These are phyloP conservation scores for Parastagonospora nodorum DNA, from an alignment of 2,329 filamentous ascomycete genomes.

Conservation along the genomic window DNA sequence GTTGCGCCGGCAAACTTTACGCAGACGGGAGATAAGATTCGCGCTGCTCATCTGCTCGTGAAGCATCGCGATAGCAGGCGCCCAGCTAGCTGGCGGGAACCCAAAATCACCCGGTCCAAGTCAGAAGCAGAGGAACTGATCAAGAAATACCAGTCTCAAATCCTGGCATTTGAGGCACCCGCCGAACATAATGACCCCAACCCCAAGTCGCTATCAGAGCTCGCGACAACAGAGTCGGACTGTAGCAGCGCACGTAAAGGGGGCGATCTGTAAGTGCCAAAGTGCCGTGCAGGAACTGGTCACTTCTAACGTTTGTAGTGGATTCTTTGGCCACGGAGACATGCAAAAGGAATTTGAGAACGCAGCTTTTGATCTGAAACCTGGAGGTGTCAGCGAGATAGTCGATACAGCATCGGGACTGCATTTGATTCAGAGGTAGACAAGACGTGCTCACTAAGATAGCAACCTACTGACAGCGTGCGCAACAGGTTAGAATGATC, in stretches of 20 bases:
- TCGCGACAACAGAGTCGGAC: conserved; percentile 89
- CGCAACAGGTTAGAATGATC: conserved; percentile 27
- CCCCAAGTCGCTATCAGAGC: conserved; percentile 67
- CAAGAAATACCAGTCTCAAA: conserved; percentile 73
- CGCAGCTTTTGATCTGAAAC: conserved; percentile 86
- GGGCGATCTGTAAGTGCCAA: conserved; percentile 73
- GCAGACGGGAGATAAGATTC: conserved; percentile 74
- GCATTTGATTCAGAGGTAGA: conserved; percentile 92
- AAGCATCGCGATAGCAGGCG: conserved; percentile 90
- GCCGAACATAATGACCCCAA: conserved; percentile 41
- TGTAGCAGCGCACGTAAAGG: conserved; percentile 94
- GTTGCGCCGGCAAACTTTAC: conserved; percentile 46
- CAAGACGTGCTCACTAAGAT: neutral
- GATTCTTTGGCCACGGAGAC: conserved; percentile 90
- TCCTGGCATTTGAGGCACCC: conserved; percentile 64
- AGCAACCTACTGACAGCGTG: conserved; percentile 15
- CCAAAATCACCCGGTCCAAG: conserved; percentile 84
- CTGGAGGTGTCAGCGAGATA: conserved; percentile 82
- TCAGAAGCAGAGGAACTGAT: conserved; percentile 84
- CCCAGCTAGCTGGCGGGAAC: conserved; percentile 91
- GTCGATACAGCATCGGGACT: conserved; percentile 93
- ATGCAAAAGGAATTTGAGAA: conserved; percentile 99
- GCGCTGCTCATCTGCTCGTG: conserved; percentile 87
- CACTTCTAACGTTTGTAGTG: conserved; percentile 52
- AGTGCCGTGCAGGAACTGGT: neutral